Evolutionary conservation across 768 basidiomycete genomes (phyloP), one percentile per base, ranked within the genome.

Genomic region (Lyophyllum semitale): DNA sequence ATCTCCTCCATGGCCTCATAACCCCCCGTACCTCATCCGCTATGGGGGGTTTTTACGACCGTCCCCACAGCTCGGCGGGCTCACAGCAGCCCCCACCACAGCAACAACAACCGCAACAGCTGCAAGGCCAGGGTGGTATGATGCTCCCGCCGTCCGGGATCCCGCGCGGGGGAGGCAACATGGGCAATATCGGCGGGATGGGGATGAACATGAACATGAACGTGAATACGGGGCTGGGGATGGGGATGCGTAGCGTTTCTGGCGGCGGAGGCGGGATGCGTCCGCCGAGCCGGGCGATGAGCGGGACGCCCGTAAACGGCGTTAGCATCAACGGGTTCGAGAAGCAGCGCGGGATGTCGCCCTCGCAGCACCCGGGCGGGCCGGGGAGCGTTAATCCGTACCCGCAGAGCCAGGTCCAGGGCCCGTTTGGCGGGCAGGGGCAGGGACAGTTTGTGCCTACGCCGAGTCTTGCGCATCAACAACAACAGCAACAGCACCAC

Each of bases 281-380:
- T 20, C 59, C 59, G 3, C 59, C 62, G 29, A 60, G 56, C 35
- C 56, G 59, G 13, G 59, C 62, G 4, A 63, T 51, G 48, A 58
- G 48, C 32, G 46, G 32, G 9, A 61, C 60, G 4, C 61, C 59
- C 7, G 55, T 45, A 26, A 51, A 54, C 35, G 48, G 45, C 9
- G 47, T 25, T n/a, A 30, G 30, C 35, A 43, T 50, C 15, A 56
- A 55, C 49, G 54, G 54, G 17, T 38, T 3, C 37, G 37, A 38
- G 7, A 38, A 38, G 37, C 37, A 18, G 37, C 47, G 48, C 20
- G 54, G 54, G 17, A 59, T 59, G 58, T 59, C 56, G 38, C 55
- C 55, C 8, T 22, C 22, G 5, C 49, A 43, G 41, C 22, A 35
- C 15, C 40, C 38, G 8, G n/a, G 32, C 12, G 38, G 27, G 23